Evolutionary conservation across 2,329 filamentous ascomycete genomes (phyloP).

Genomic region (Ciborinia camelliae): DNA sequence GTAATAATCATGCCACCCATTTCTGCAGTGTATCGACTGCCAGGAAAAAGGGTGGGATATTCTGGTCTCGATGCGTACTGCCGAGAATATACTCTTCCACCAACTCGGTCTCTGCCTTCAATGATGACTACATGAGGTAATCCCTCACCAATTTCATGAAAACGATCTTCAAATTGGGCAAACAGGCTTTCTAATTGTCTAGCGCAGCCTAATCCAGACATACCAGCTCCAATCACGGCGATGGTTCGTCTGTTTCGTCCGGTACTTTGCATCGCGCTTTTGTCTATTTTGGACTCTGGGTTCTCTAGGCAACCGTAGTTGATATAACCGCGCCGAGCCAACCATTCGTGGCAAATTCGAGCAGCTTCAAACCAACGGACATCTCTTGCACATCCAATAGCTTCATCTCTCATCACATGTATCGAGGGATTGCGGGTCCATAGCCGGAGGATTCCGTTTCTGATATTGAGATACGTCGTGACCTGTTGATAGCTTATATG

Average conservation of each 20-base stretch:
- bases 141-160: conserved; percentile 61
- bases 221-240: conserved; percentile 87
- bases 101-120: conserved; percentile 82
- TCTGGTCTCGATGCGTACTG: conserved; percentile 58
- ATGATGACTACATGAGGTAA: conserved; percentile 74
- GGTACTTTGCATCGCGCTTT: conserved; percentile 38
- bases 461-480: conserved; percentile 91
- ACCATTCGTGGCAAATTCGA: conserved; percentile 87
- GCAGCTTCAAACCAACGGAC: conserved; percentile 85
- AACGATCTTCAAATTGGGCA: conserved; percentile 69
- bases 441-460: conserved; percentile 86
- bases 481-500: conserved; percentile 86
- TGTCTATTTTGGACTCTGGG: conserved; percentile 39
- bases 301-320: conserved; percentile 90
- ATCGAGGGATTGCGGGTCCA: conserved; percentile 87
- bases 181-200: conserved; percentile 87
- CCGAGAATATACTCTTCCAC: conserved; percentile 89
- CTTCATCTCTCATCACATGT: conserved; percentile 77
- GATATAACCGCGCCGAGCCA: conserved; percentile 86
- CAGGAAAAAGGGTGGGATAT: conserved; percentile 52
- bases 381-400: conserved; percentile 85
- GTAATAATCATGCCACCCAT: conserved; percentile 99
- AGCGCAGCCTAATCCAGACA: conserved; percentile 88
- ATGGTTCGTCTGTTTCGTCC: conserved; percentile 65
- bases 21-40: conserved; percentile 74